Evolutionary conservation across 2,329 filamentous ascomycete species (phyloP), one percentile per base, ranked within the genome.

Genomic region (Trichoderma pleuroti): DNA sequence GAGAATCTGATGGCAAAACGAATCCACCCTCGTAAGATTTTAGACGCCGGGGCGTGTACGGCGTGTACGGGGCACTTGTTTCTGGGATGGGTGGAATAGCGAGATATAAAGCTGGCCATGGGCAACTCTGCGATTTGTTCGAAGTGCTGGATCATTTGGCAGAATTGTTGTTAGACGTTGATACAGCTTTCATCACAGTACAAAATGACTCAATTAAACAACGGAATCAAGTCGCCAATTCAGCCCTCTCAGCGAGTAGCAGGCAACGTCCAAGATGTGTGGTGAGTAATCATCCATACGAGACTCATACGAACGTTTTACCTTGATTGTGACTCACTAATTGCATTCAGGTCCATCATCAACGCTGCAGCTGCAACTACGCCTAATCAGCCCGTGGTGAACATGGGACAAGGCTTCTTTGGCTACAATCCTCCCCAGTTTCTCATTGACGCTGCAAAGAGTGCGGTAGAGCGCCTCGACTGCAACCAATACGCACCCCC

Each of bases 371-470:
- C 62, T 6, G 62, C 62, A 54, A n/a, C 62, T 6, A 65, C 62
- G 3, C 46, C 46, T 5, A 65, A 65, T 12, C 62, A 65, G 10
- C 62, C 62, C 1, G 62, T 65, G 30, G 62, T 65, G 11, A 65
- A 65, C 16, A 54, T 65, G 62, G 62, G 62, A 65, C 62, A 65
- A 32, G 62, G 62, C 46, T 65, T 65, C 49, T 65, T 65, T 5
- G 62, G 62, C 30, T 65, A 65, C 62, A 65, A 65, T 16, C 62
- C 62, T 65, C 62, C 62, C 8, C 62, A 65, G 21, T 65, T 65
- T 26, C 46, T 65, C n/a, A 65, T 65, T 16, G 62, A 65, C 62
- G 62, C 62, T 12, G 62, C 62, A 1, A 65, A 65, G 26, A 39
- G 46, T n/a, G 62, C 62, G 5, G 62, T 65, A 39, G 62, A 65